Evolutionary conservation across 768 basidiomycete species (phyloP).

Genomic region (Xerocomus spinulosus): DNA sequence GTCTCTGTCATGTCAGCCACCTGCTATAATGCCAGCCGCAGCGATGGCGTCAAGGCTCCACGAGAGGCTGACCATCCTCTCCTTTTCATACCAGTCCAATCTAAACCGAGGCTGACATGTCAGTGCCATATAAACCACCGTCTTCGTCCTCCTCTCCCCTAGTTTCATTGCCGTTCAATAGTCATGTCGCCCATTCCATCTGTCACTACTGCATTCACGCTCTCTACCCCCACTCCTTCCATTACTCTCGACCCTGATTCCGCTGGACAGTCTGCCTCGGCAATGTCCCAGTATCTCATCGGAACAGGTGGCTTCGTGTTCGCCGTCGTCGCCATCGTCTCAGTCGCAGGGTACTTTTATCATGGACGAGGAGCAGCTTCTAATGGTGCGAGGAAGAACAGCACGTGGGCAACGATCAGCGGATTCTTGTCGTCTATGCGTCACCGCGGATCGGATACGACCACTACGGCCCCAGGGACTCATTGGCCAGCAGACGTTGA

Average conservation of each 20-base stretch:
- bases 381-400: background rate
- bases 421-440: slow-evolving; percentile 9
- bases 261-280: slow-evolving; percentile 1
- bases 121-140: slow-evolving; percentile 3
- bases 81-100: slow-evolving; percentile 1
- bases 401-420: slow-evolving; percentile 4
- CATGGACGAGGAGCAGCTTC: slow-evolving; percentile 4
- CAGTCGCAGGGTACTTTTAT: slow-evolving; percentile 15
- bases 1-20: too few species aligned
- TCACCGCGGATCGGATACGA: background rate
- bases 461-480: background rate
- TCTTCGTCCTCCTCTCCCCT: background rate
- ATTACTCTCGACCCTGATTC: background rate
- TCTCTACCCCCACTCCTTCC: slow-evolving; percentile 3
- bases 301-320: slow-evolving; percentile 18
- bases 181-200: slow-evolving; percentile 21
- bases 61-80: slow-evolving; percentile 11
- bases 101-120: slow-evolving; percentile 5
- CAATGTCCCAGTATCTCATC: slow-evolving; percentile 2
- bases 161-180: background rate
- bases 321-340: slow-evolving; percentile 10
- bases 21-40: too few species aligned
- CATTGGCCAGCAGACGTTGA: slow-evolving; percentile 8
- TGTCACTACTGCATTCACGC: slow-evolving; percentile 7
- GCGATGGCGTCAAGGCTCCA: too few species aligned